These are phyloP conservation scores for Ettlia oleoabundans DNA, from an alignment of 139 green algal species.

Conservation along the genomic window DNA sequence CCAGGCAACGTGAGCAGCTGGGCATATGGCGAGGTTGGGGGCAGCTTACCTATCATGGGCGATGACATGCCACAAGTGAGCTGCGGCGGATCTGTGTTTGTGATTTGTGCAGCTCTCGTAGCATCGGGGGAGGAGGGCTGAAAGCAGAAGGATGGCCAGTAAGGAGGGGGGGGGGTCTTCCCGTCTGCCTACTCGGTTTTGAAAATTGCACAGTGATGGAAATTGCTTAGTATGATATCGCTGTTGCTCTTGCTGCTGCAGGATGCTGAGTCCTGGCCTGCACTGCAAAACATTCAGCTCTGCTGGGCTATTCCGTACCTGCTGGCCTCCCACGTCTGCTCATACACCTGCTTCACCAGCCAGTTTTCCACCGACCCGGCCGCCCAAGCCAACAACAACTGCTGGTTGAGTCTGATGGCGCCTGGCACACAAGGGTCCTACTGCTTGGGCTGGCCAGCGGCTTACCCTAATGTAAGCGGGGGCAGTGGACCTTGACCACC, in stretches of 20 bases:
- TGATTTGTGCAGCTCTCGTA: too few species aligned
- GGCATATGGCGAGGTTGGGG: background rate
- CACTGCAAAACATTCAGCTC: background rate
- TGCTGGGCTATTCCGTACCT: slow-evolving; percentile 2
- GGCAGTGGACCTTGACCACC: too few species aligned
- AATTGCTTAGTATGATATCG: too few species aligned
- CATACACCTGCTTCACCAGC: slow-evolving; percentile 3
- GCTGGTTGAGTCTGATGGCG: background rate
- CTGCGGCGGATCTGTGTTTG: too few species aligned
- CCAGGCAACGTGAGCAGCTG: background rate
- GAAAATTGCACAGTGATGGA: too few species aligned
- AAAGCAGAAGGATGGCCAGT: too few species aligned
- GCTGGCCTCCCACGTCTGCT: background rate
- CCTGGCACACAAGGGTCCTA: background rate
- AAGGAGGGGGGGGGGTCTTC: too few species aligned
- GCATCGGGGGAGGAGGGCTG: too few species aligned
- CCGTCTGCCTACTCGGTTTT: too few species aligned
- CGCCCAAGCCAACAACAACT: background rate
- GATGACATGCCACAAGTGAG: background rate
- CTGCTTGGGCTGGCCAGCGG: background rate
- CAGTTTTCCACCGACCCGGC: background rate
- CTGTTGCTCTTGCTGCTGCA: background rate
- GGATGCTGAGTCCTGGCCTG: background rate
- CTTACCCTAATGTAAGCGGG: background rate
- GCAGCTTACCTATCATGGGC: background rate